A percentile compares a stretch with the other conserved stretches of the same genome.
Evolutionary conservation across 768 basidiomycete genomes (phyloP).

Genomic region (Kwoniella sp.): DNA sequence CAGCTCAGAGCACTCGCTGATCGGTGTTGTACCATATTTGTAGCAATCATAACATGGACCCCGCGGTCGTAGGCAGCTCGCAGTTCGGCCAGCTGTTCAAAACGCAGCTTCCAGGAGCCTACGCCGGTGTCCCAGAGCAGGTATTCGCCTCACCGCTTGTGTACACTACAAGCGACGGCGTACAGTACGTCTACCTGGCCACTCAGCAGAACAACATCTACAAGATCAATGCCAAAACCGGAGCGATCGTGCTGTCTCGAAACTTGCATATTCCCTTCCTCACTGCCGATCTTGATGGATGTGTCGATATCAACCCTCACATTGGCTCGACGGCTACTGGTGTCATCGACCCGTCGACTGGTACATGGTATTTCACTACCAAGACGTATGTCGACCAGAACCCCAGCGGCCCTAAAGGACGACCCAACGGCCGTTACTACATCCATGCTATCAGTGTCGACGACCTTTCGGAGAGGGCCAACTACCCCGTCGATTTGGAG

Average conservation of each 20-base stretch:
- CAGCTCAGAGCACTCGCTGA: neutral
- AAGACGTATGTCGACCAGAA: constrained; percentile 19
- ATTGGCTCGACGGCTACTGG: constrained; percentile 22
- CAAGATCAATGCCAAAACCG: constrained; percentile 26
- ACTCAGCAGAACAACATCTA: constrained; percentile 29
- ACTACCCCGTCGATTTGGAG: constrained; percentile 21
- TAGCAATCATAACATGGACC: constrained; percentile 27
- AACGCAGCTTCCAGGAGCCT: constrained; percentile 13
- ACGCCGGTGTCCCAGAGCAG: constrained; percentile 18
- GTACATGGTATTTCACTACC: constrained; percentile 24
- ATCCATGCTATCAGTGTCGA: constrained; percentile 21
- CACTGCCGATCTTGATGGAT: constrained; percentile 21
- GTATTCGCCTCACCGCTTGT: constrained; percentile 17
- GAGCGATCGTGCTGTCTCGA: constrained; percentile 17
- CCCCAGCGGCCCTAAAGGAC: constrained; percentile 14
- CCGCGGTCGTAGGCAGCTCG: constrained; percentile 21
- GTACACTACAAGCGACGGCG: constrained; percentile 17
- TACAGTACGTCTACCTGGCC: constrained; percentile 25
- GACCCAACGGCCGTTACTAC: constrained; percentile 25
- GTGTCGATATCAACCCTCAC: constrained; percentile 25
- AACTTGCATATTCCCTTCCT: constrained; percentile 24
- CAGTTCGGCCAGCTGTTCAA: constrained; percentile 27
- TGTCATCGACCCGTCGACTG: constrained; percentile 20
- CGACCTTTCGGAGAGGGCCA: constrained; percentile 19
- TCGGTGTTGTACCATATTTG: neutral